A percentile compares a stretch with the other conserved stretches of the same genome.
These are phyloP conservation scores for Ustilago sp. DNA, from an alignment of 1,284 basidiomycete genomes.

Conservation along the genomic window DNA sequence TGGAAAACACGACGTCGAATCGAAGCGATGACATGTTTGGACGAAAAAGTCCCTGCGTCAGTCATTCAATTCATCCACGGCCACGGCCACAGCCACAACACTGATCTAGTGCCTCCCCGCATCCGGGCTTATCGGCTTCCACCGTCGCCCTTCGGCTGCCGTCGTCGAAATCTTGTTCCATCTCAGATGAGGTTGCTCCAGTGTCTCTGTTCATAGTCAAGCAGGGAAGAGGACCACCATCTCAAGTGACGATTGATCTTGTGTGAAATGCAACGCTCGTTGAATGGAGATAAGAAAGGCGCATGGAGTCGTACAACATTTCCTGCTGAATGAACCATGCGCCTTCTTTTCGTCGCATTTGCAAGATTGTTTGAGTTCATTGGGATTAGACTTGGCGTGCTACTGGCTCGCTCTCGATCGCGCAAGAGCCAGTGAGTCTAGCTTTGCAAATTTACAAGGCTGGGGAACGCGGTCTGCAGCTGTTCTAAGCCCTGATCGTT, in stretches of 20 bases:
- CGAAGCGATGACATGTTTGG: constrained; percentile 19
- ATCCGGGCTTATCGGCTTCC: constrained; percentile 7
- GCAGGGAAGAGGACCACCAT: background rate
- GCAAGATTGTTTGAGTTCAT: background rate
- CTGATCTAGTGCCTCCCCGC: constrained; percentile 23
- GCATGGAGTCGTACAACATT: background rate
- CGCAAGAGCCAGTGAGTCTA: constrained; percentile 2
- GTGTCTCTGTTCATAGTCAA: background rate
- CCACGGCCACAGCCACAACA: background rate
- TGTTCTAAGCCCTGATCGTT: background rate
- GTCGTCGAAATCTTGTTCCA: constrained; percentile 9
- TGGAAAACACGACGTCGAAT: background rate
- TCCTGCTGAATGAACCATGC: background rate
- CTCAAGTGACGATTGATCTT: background rate
- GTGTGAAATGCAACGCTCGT: background rate
- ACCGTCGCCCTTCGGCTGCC: background rate
- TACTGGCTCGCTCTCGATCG: constrained; percentile 10
- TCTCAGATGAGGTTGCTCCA: background rate
- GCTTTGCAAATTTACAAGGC: background rate
- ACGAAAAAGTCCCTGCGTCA: constrained; percentile 13
- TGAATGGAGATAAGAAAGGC: background rate
- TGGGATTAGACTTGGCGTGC: background rate
- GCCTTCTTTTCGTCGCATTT: background rate
- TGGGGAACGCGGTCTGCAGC: background rate
- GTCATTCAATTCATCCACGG: background rate